These are phyloP conservation scores for Aphelidium insulamus DNA, from an alignment of 371 early-diverging fungal genomes.

Conservation along the genomic window DNA sequence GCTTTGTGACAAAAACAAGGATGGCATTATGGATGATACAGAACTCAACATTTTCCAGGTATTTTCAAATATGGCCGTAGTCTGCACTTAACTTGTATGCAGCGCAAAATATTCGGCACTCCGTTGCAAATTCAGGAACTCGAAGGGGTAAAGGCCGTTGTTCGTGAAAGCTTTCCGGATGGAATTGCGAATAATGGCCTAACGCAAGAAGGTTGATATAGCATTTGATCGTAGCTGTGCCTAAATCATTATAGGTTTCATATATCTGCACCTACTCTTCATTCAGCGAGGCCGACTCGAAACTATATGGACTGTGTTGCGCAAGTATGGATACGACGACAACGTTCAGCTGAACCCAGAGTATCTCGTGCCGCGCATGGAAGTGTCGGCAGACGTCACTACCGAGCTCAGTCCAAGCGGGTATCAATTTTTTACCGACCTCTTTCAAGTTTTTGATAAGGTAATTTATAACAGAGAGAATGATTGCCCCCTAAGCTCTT, in stretches of 20 bases:
- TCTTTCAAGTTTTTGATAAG: conserved; percentile 78
- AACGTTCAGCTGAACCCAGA: conserved; percentile 72
- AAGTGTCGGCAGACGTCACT: conserved; percentile 67
- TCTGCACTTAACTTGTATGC: background rate
- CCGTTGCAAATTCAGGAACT: conserved; percentile 82
- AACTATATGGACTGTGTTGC: conserved; percentile 89
- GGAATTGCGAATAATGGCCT: conserved; percentile 67
- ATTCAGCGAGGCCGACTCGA: conserved; percentile 88
- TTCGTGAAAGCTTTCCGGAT: conserved; percentile 56
- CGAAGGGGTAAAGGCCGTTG: conserved; percentile 81
- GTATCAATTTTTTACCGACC: conserved; percentile 81
- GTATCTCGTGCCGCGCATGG: conserved; percentile 58
- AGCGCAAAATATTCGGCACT: conserved; percentile 81
- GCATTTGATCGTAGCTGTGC: too few species aligned
- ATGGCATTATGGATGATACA: conserved; percentile 64
- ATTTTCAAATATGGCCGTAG: conserved; percentile 2
- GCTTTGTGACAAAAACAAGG: conserved; percentile 79
- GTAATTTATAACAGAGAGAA: too few species aligned
- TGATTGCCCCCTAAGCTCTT: too few species aligned
- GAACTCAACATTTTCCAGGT: conserved; percentile 93
- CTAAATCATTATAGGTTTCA: conserved; percentile 46
- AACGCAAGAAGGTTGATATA: conserved; percentile 54
- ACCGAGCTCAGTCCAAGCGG: conserved; percentile 83
- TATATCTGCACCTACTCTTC: conserved; percentile 77
- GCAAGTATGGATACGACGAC: conserved; percentile 87